Evolutionary conservation across 192 early-diverging fungal species (phyloP).

Genomic region (Backusella circina): DNA sequence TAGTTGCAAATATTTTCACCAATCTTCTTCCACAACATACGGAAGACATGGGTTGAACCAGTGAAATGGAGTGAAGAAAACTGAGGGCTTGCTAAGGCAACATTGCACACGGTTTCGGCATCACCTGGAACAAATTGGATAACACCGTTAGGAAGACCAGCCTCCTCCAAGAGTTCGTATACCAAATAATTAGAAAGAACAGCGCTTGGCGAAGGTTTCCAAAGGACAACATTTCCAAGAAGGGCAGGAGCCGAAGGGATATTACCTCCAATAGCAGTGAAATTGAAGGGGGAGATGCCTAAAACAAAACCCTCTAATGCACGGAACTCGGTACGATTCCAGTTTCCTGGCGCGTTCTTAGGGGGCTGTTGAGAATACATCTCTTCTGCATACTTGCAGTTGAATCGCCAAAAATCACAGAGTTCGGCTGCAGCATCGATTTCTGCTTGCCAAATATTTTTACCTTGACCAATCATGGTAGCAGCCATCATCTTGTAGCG

Average conservation of each 20-base stretch:
- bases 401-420: slow-evolving; percentile 94
- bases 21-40: slow-evolving; percentile 88
- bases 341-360: slow-evolving; percentile 75
- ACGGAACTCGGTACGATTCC: slow-evolving; percentile 97
- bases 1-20: slow-evolving; percentile 88
- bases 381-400: slow-evolving; percentile 89
- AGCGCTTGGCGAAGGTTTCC: slow-evolving; percentile 92
- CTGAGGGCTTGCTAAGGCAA: slow-evolving; percentile 81
- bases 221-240: slow-evolving; percentile 97
- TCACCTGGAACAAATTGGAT: slow-evolving; percentile 96
- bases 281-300: slow-evolving; percentile 98
- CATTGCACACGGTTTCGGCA: slow-evolving; percentile 74
- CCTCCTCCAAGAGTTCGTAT: slow-evolving; percentile 87
- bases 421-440: slow-evolving; percentile 98
- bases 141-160: slow-evolving; percentile 94
- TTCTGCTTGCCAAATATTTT: slow-evolving; percentile 99
- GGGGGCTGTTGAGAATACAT: slow-evolving; percentile 92
- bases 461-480: slow-evolving; percentile 97
- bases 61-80: slow-evolving; percentile 99
- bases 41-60: slow-evolving; percentile 90
- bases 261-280: slow-evolving; percentile 98
- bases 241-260: slow-evolving; percentile 87
- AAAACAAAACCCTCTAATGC: slow-evolving; percentile 97
- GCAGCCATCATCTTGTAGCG: slow-evolving; percentile 81
- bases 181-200: slow-evolving; percentile 90